Base-by-base conservation (phyloP, 257 asterid species). In the Solanum medicagineum region DNA sequence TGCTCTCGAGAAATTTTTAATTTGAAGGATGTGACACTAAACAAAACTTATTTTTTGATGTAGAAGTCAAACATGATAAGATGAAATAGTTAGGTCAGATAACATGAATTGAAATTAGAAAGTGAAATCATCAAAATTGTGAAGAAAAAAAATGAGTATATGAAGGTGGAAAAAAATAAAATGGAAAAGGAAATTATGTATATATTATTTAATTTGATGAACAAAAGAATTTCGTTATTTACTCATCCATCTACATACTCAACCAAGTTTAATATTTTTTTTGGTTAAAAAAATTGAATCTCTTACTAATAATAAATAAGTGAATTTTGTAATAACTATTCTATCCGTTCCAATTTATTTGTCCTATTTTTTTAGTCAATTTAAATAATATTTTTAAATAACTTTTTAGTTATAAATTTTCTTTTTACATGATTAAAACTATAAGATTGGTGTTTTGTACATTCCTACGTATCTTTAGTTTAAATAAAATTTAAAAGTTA, bases 1-100 rank as follows among this genome's bases (percentile, higher is more conserved):
- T 65, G 9, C 0, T 4, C 2, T 63, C 10, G 0, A 6, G 29
- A 26, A 24, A 0, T 12, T n/a, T 60, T 60, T 0, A n/a, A 7
- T 0, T 22, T n/a, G 8, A 60, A 60, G 8, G 0, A n/a, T 60
- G 15, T 60, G 1, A 1, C 68, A 60, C 6, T 36, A 36, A 5
- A 65, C 1, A 13, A 6, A 24, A 65, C 20, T 65, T 65, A 0
- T 65, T 65, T 65, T 26, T 14, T 19, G 16, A 65, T 65, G 0
- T 26, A 65, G 3, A 1, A 63, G 24, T 24, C 40, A 63, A 63
- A 63, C 40, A 0, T 63, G 40, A 63, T 24, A 12, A 12, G 26
- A 12, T 65, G 6, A 65, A 65, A 13, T 65, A 26, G 5, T 26
- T 26, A 26, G 7, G 29, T 65, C 44, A 6, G 1, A 65, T n/a